Evolutionary conservation across 495 filamentous ascomycete genomes (phyloP), one percentile per base, ranked within the genome.

Genomic region (Aspergillus carlsbadensis): DNA sequence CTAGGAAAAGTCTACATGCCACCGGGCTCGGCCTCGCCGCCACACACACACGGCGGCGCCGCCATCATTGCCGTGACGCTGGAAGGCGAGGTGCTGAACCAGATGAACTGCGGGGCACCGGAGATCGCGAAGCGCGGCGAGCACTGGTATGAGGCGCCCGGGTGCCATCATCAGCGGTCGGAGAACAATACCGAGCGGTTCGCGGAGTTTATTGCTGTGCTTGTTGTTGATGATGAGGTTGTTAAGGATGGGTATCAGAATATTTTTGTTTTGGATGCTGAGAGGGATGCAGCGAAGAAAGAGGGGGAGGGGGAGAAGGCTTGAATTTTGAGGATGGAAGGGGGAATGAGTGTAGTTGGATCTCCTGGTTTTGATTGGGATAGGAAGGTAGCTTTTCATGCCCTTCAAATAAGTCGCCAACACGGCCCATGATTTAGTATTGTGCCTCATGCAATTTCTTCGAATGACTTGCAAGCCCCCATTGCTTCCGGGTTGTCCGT

Each of bases 21-120:
- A 5, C 72, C 75, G 13, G 65, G 66, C 48, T 69, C 49, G n/a
- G 63, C 68, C 6, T 68, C 71, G 6, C 75, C 76, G 0, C 65
- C 76, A 3, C 76, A 79, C 48, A 65, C 64, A 1, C 76, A 78
- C 56, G 64, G 66, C 7, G 73, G 72, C n/a, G 76, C 76, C 8
- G 59, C 70, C 0, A 66, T 74, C 8, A 56, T 63, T 13, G 75
- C 58, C 10, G 53, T 66, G 11, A 61, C 74, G 0, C 40, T 70
- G 20, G 35, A 57, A 1, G 75, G 75, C 11, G 52, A 58, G 2
- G 42, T 65, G 10, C 43, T 71, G 36, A 73, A 73, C 52, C 67
- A 72, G 52, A 77, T 78, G 75, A 77, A 78, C 52, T 51, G 71
- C 37, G 64, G 68, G 0, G 52, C 59, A 20, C 62, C 64, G 24